These are phyloP conservation scores for Helicocarpus griseus DNA, from an alignment of 2,329 filamentous ascomycete species.

Conservation along the genomic window DNA sequence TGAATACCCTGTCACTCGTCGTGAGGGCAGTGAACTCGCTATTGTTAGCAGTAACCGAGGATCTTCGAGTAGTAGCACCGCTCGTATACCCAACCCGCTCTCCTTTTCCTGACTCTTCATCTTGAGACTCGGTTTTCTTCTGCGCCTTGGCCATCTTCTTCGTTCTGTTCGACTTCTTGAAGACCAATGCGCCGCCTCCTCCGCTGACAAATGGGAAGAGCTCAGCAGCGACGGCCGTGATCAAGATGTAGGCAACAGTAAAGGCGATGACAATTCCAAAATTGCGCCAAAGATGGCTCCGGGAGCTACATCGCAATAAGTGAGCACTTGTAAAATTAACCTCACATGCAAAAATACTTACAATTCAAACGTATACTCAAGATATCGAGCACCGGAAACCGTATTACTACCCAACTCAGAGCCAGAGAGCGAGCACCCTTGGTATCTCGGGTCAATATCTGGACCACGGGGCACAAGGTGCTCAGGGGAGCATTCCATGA, in stretches of 20 bases:
- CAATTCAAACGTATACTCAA: slow-evolving; percentile 48
- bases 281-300: slow-evolving; percentile 58
- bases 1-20: slow-evolving; percentile 56
- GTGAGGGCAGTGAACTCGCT: slow-evolving; percentile 29
- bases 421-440: slow-evolving; percentile 56
- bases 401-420: slow-evolving; percentile 41
- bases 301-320: slow-evolving; percentile 20
- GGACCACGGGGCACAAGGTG: slow-evolving; percentile 53
- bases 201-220: slow-evolving; percentile 48
- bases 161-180: slow-evolving; percentile 48
- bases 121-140: slow-evolving; percentile 39
- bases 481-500: slow-evolving; percentile 49
- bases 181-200: slow-evolving; percentile 49
- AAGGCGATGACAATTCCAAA: slow-evolving; percentile 71
- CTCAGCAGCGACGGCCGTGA: slow-evolving; percentile 64
- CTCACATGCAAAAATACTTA: slow-evolving; percentile 5
- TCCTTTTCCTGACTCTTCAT: slow-evolving; percentile 1
- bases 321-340: neutral
- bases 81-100: slow-evolving; percentile 9
- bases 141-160: slow-evolving; percentile 44
- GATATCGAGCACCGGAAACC: slow-evolving; percentile 47
- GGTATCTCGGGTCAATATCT: slow-evolving; percentile 44
- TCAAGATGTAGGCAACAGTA: slow-evolving; percentile 59
- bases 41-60: neutral
- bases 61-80: neutral